Base-by-base conservation (phyloP, 1,139 yeast genomes). In the Sugiyamaella japonica region DNA sequence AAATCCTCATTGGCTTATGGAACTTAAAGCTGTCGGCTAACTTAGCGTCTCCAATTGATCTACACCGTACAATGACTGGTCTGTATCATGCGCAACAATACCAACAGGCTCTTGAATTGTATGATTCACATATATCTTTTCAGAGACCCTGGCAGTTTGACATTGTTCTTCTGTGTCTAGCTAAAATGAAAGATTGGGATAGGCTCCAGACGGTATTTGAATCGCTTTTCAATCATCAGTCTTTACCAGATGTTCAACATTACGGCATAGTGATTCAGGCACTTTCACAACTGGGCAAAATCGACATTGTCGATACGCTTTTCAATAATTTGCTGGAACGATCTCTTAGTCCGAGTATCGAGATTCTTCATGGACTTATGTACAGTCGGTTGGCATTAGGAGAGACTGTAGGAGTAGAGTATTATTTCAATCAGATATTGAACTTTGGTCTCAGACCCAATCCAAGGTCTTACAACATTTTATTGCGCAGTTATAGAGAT, bases 241-340 rank as follows among this genome's bases (percentile, higher is more conserved):
- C 25, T 9, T 69, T 80, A 23, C 87, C 90, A 0, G 77, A 78
- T 49, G 70, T 79, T 12, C 66, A 73, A 5, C 90, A 86, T 65
- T 87, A 86, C 65, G 77, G 81, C 3, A 77, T 83, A 36, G 83
- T 86, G 4, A 82, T 89, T 81, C 72, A 75, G 53, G 83, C 89
- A 0, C 72, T 88, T 57, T 83, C 89, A 0, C 65, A 70, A 7
- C 70, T 81, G 46, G 89, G 89, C 0, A 82, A 84, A 29, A 66
- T 71, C 2, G 76, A 76, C 12, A 78, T 83, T 57, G 79, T 85
- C 10, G 79, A 82, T 40, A 71, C 73, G 52, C 73, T 88, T 15
- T 82, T 76, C 70, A 69, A 74, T 1, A 83, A 80, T 59, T 41
- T 71, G 48, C 54, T 73, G 12, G 70, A 73, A 55, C 73, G 86